Conservation (phyloP, 1,284 basidiomycete species). For the Omphalotus olearius region DNA sequence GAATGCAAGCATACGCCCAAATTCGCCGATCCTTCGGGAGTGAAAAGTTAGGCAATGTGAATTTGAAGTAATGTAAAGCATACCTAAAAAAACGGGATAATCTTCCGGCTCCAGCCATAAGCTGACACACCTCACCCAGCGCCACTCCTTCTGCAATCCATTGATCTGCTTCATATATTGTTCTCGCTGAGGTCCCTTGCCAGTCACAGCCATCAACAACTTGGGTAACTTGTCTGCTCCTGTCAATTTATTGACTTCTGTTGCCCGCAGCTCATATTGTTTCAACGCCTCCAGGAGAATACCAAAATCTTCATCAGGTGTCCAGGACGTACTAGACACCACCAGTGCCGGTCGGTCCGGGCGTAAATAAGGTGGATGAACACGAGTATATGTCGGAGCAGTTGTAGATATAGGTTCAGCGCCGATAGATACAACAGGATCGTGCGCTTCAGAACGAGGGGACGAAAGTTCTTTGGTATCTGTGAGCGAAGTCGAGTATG, state of each 20-base stretch:
- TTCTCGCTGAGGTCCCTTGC: slow-evolving; percentile 80
- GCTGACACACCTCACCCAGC: slow-evolving; percentile 79
- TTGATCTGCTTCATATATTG: slow-evolving; percentile 68
- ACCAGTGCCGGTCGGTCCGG: slow-evolving; percentile 80
- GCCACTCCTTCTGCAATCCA: slow-evolving; percentile 66
- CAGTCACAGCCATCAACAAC: slow-evolving; percentile 84
- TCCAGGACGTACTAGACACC: slow-evolving; percentile 96
- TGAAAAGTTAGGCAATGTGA: neutral
- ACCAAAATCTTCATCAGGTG: slow-evolving; percentile 93
- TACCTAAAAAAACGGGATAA: slow-evolving; percentile 82
- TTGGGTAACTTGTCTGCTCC: slow-evolving; percentile 54
- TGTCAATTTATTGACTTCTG: slow-evolving; percentile 25
- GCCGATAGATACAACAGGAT: slow-evolving; percentile 6
- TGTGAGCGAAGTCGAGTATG: slow-evolving; percentile 67
- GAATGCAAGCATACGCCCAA: slow-evolving; percentile 90
- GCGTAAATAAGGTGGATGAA: slow-evolving; percentile 45
- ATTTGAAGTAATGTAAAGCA: slow-evolving; percentile 13
- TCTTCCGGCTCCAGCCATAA: slow-evolving; percentile 86
- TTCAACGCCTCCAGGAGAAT: slow-evolving; percentile 74
- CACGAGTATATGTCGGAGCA: slow-evolving; percentile 29
- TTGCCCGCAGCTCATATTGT: slow-evolving; percentile 64
- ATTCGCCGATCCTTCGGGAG: slow-evolving; percentile 78
- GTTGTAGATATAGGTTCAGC: slow-evolving; percentile 14
- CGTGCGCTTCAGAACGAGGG: slow-evolving; percentile 17
- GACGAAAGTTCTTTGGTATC: slow-evolving; percentile 17